Conservation (phyloP, 2,329 filamentous ascomycete species). For the Seiridium cupressi region DNA sequence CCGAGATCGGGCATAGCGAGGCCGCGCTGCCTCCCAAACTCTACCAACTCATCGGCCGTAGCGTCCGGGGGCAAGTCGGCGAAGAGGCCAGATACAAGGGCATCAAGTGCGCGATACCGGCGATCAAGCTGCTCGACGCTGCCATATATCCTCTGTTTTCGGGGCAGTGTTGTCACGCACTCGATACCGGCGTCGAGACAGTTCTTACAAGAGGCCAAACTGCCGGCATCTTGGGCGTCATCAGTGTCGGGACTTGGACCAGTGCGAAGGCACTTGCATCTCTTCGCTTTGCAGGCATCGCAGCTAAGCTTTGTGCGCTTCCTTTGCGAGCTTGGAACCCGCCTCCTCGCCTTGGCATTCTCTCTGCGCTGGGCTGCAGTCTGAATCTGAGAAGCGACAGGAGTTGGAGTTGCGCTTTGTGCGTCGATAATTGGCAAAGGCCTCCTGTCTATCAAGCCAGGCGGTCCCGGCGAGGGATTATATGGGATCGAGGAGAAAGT, state of each 20-base stretch:
- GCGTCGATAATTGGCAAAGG: neutral
- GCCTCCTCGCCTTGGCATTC: conserved; percentile 23
- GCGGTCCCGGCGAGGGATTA: neutral
- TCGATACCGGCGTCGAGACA: conserved; percentile 34
- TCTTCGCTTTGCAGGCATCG: conserved; percentile 33
- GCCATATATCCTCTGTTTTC: conserved; percentile 42
- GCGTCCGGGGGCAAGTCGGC: conserved; percentile 33
- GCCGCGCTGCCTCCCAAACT: conserved; percentile 34
- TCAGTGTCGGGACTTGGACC: conserved; percentile 4
- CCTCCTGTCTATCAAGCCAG: neutral
- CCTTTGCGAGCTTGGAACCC: conserved; percentile 32
- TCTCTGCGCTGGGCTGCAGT: conserved; percentile 17
- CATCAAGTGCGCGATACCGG: conserved; percentile 39
- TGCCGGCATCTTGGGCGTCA: conserved; percentile 14
- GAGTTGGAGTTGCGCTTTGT: neutral
- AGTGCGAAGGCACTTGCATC: conserved; percentile 31
- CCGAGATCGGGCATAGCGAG: conserved; percentile 32
- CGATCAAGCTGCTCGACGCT: conserved; percentile 43
- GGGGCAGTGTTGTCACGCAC: conserved; percentile 40
- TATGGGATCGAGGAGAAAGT: neutral
- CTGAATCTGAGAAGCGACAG: neutral
- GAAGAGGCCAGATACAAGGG: conserved; percentile 38
- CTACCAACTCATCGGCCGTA: conserved; percentile 35
- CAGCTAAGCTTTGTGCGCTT: conserved; percentile 32
- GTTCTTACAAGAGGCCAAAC: conserved; percentile 32